Evolutionary conservation across 2,329 filamentous ascomycete genomes (phyloP).

Genomic region (Xylariales sp.): DNA sequence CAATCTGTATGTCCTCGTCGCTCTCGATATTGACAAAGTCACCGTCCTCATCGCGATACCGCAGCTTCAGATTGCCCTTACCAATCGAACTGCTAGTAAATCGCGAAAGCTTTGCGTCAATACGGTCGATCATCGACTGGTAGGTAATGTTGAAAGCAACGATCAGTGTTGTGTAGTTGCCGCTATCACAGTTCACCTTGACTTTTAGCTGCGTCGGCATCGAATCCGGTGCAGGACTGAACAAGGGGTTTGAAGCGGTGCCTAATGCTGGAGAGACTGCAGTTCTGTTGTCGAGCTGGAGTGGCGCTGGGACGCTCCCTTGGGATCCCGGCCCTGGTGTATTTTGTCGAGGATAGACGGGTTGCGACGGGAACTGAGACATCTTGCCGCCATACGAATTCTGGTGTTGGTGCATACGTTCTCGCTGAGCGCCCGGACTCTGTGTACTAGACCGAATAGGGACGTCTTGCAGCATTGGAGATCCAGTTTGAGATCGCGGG

Average conservation of each 20-base stretch:
- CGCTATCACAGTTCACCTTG: conserved; percentile 81
- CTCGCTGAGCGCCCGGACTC: conserved; percentile 63
- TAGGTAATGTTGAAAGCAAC: conserved; percentile 94
- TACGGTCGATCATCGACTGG: conserved; percentile 87
- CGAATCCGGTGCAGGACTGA: conserved; percentile 43
- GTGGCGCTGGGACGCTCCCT: conserved; percentile 27
- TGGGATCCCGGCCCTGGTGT: conserved; percentile 35
- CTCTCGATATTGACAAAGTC: conserved; percentile 92
- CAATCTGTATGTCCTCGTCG: conserved; percentile 94
- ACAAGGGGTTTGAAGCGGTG: conserved; percentile 29
- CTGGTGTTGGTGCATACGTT: conserved; percentile 47
- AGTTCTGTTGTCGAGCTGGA: conserved; percentile 34
- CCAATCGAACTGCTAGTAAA: conserved; percentile 82
- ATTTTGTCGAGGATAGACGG: conserved; percentile 45
- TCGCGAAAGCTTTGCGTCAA: conserved; percentile 88
- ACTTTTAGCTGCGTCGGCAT: conserved; percentile 81
- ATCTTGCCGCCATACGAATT: conserved; percentile 47
- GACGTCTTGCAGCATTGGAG: conserved; percentile 63
- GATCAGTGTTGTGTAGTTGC: conserved; percentile 91
- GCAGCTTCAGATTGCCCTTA: conserved; percentile 76
- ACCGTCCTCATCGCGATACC: conserved; percentile 87
- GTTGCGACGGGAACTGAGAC: conserved; percentile 53
- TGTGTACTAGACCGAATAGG: conserved; percentile 66
- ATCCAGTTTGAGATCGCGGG: conserved; percentile 76
- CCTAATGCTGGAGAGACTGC: conserved; percentile 44